Evolutionary conservation across 208 protist genomes (phyloP), one percentile per base, ranked within the genome.

Genomic region (Angomonas deanei): DNA sequence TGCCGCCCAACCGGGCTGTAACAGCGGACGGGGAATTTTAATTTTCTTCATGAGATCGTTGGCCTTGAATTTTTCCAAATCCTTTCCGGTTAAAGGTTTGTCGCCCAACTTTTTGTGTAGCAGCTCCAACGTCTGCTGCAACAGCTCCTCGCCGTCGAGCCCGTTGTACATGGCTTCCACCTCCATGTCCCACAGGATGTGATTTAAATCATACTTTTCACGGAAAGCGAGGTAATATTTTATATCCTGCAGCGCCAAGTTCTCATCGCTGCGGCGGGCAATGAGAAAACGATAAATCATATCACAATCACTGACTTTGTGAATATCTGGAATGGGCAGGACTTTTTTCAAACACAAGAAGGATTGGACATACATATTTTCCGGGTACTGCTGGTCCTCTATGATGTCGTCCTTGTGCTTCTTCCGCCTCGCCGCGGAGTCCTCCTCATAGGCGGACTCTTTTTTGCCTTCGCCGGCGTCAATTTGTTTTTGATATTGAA

Each of bases 221-320:
- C 81, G 76, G 30, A 84, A 84, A 21, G 56, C 62, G 59, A 84
- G 76, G 64, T 82, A 87, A 54, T 79, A 54, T 26, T 78, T 48
- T 1, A 87, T 19, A 49, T 84, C 77, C 34, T 31, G 49, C 28
- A 78, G 28, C 31, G 74, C 74, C 2, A 70, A 38, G 24, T 59
- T 46, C 42, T 68, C 66, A 36, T 84, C 68, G 28, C 74, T 79
- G n/a, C 61, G 53, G 27, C 70, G 68, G 28, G 72, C 75, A 55
- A 86, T 82, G n/a, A 86, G 66, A 30, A 80, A 86, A 48, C 80
- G 74, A 54, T 82, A 86, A 42, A 86, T 86, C 6, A 60, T 48
- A 30, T 86, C 80, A 53, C 80, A 86, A 69, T 86, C 80, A 39
- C 61, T 75, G 1, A 80, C 17, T 54, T 86, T 78, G 69, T 86